A percentile compares a stretch with the other conserved stretches of the same genome.
phyloP scores from a whole-genome alignment of 169 alveolate species.

The Eimeria acervulina region DNA sequence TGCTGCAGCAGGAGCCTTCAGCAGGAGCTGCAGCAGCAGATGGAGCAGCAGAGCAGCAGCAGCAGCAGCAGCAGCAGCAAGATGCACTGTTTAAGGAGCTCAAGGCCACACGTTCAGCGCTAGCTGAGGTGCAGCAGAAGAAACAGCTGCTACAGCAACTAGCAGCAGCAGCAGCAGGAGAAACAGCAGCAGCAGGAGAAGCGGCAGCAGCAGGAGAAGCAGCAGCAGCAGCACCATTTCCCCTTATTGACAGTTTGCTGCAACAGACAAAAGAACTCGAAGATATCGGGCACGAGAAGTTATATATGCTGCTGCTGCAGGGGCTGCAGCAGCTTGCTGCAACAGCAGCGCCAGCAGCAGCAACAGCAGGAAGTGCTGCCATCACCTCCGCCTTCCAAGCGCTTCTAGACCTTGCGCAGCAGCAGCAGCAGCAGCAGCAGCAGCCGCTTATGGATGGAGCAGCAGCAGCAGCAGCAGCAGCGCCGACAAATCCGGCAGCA shows the following conservation, averaged over 20 bases:
- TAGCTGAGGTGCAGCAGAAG: conserved; percentile 28
- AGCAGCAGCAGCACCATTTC: conserved; percentile 2
- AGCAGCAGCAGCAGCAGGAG: conserved; percentile 1
- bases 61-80: conserved; percentile 20
- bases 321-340: conserved; percentile 66
- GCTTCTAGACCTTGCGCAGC: too few relatives aligned
- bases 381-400: too few relatives aligned
- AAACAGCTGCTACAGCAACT: conserved; percentile 1
- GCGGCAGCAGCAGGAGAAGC: too few relatives aligned
- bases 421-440: neutral
- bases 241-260: conserved; percentile 22
- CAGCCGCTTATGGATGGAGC: neutral
- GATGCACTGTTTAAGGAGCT: conserved; percentile 11
- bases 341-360: conserved; percentile 23
- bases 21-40: neutral
- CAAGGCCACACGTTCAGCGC: neutral
- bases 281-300: neutral
- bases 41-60: neutral
- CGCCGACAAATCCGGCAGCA: neutral
- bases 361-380: too few relatives aligned
- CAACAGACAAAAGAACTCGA: neutral
- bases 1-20: neutral
- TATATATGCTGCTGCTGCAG: neutral
- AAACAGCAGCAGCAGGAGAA: too few relatives aligned
- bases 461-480: conserved; percentile 30